Evolutionary conservation across 2,329 filamentous ascomycete genomes (phyloP), one percentile per base, ranked within the genome.

Genomic region (Drechslerella dactyloides): DNA sequence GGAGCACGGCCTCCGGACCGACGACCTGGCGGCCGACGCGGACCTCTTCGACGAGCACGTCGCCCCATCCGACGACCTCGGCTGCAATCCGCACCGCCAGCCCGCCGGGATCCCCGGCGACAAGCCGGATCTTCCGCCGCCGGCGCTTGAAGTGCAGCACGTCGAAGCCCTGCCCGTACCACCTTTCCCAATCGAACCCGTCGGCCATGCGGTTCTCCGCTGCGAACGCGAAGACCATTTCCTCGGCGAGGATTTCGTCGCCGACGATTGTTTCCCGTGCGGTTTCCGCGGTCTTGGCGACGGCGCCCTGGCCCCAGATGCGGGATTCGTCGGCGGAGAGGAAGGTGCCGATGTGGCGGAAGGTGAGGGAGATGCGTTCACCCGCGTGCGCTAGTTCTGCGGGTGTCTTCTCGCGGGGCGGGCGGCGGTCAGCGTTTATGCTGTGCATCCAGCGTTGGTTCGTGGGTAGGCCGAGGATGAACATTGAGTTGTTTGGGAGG

Each of bases 231-330:
- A 82, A 83, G 46, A 97, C 83, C 82, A 99, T 85, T 51, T 80
- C 81, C 53, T 90, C 82, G 0, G 88, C 87, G 76, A 90, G 86
- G 2, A 82, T 80, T 0, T 84, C 83, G 74, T 90, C 85, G 0
- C 89, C 90, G 74, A 91, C 91, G 62, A 91, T 79, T 10, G 96
- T 87, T 0, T 81, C 76, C 0, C 81, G 81, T 0, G 92, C 91
- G 0, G 82, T 80, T 0, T 83, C 82, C 23, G 83, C 82, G 0
- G 81, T 83, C 80, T 96, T 96, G 5, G 82, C 82, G 0, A 85
- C 86, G 0, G 93, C 93, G 1, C 94, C 94, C 79, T 97, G 93
- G 13, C 94, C 94, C 93, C 93, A 97, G 61, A 99, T 96, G 44
- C 74, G 69, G 33, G 68, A 66, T 59, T 77, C 76, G 35, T 76